Evolutionary conservation across 441 rosid genomes (phyloP), one percentile per base, ranked within the genome.

Genomic region (Biscutella laevigata): DNA sequence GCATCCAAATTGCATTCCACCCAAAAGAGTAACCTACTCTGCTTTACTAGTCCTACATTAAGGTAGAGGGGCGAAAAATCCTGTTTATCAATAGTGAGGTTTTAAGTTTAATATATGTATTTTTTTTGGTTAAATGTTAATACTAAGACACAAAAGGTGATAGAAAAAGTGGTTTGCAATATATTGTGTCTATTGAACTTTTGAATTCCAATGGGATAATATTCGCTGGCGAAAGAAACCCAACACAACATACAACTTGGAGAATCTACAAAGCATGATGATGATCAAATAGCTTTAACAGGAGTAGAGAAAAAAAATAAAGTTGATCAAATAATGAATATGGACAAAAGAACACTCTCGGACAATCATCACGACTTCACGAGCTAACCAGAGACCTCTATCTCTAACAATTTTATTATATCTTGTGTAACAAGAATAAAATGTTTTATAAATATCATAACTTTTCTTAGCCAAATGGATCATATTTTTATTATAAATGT

Each of bases 201-300:
- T 38, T 28, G 17, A 17, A 46, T 11, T 19, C 57, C 5, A 8
- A 33, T 49, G 40, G 9, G 58, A 57, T 41, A 65, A 43, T 77
- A 70, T 75, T 53, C 73, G 64, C 76, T 59, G 37, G 46, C 22
- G 54, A 41, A 63, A 71, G 69, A 53, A 66, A 71, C 73, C 67
- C 76, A 67, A 73, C 60, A 66, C 72, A 33, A 69, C 71, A 71
- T 57, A 69, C 82, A 75, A 75, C 70, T 77, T 77, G 83, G 74
- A 69, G 82, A 79, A 81, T 83, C 86, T 68, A 61, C 69, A 39
- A 9, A 44, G 52, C 52, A 58, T 26, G n/a, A 11, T 64, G 45
- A 64, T 64, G 58, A 49, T 57, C 59, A 41, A 49, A 64, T 64
- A 68, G 50, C 80, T 78, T 80, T 72, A 71, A 66, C 73, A 58